phyloP scores from a whole-genome alignment of 495 filamentous ascomycete species.

The Xylaria curta region DNA sequence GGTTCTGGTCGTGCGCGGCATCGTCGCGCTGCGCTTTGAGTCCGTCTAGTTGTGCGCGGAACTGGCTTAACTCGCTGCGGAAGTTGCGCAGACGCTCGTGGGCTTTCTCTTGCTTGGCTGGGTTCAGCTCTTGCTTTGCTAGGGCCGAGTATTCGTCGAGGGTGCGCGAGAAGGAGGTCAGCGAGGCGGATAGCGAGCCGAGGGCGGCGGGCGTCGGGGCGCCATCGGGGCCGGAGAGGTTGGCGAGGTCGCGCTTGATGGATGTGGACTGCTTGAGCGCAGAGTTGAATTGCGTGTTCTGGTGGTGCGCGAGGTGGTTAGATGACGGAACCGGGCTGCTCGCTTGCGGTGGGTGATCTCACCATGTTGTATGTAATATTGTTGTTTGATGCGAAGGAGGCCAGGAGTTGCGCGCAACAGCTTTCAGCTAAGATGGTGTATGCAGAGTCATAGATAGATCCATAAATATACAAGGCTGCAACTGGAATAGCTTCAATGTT shows the following conservation, averaged over 20 bases:
- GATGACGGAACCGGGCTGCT: not conserved
- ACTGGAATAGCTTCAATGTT: not conserved
- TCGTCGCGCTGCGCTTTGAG: constrained; percentile 80
- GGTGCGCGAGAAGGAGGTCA: constrained; percentile 88
- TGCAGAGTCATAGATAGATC: not conserved
- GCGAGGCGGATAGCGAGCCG: constrained; percentile 69
- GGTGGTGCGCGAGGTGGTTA: not conserved
- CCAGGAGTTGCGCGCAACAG: not conserved
- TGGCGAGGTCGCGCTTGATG: constrained; percentile 82
- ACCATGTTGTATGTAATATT: constrained; percentile 16
- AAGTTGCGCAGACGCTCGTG: constrained; percentile 85
- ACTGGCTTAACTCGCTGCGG: constrained; percentile 79
- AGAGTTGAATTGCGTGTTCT: constrained; percentile 95
- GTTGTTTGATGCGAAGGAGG: not conserved
- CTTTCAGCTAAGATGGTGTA: not conserved
- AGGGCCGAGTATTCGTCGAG: constrained; percentile 90
- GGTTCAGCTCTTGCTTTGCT: constrained; percentile 84
- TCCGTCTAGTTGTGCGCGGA: constrained; percentile 74
- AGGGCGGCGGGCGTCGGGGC: constrained; percentile 45
- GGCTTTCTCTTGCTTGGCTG: constrained; percentile 89
- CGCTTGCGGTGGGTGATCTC: not conserved
- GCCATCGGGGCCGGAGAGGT: constrained; percentile 64
- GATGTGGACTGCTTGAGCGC: constrained; percentile 91
- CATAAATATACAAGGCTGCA: not conserved
- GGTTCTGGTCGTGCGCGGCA: constrained; percentile 71